Evolutionary conservation across 2,329 filamentous ascomycete species (phyloP).

Genomic region (Stagonosporopsis rhizophila): DNA sequence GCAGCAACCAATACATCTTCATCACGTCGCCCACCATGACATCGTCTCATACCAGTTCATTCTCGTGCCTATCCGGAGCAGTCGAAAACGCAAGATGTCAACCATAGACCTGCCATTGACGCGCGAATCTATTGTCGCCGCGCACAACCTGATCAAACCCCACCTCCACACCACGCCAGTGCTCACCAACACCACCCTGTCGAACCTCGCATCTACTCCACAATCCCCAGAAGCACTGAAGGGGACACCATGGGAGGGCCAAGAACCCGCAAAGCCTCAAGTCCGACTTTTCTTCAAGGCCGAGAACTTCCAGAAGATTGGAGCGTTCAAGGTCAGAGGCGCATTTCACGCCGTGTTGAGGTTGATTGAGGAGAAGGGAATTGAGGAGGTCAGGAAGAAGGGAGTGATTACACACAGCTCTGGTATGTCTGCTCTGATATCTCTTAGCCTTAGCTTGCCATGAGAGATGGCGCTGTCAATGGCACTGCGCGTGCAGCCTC

Average conservation of each 20-base stretch:
- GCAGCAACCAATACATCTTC: not conserved
- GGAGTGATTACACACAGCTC: slow-evolving; percentile 92
- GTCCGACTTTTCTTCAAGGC: slow-evolving; percentile 91
- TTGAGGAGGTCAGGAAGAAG: slow-evolving; percentile 57
- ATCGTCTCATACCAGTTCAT: not conserved
- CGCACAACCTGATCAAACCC: slow-evolving; percentile 74
- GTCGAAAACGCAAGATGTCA: slow-evolving; percentile 3
- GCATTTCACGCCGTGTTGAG: slow-evolving; percentile 85
- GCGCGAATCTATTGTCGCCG: slow-evolving; percentile 72
- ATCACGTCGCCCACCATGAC: slow-evolving; percentile 17
- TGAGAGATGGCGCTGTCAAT: not conserved
- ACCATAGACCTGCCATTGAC: slow-evolving; percentile 67
- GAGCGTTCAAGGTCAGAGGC: slow-evolving; percentile 90
- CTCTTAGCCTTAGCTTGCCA: not conserved
- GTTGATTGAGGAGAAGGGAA: slow-evolving; percentile 64
- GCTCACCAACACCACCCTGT: slow-evolving; percentile 78
- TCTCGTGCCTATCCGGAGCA: not conserved
- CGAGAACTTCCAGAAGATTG: slow-evolving; percentile 89
- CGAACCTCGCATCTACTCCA: slow-evolving; percentile 75
- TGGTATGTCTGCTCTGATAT: slow-evolving; percentile 59
- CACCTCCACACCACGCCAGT: slow-evolving; percentile 86
- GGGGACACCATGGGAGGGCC: slow-evolving; percentile 65
- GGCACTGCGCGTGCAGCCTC: not conserved
- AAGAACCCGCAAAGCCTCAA: slow-evolving; percentile 66
- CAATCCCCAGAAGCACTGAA: slow-evolving; percentile 62